These are phyloP conservation scores for Beauveria rudraprayagi DNA, from an alignment of 2,329 filamentous ascomycete genomes.

Conservation along the genomic window DNA sequence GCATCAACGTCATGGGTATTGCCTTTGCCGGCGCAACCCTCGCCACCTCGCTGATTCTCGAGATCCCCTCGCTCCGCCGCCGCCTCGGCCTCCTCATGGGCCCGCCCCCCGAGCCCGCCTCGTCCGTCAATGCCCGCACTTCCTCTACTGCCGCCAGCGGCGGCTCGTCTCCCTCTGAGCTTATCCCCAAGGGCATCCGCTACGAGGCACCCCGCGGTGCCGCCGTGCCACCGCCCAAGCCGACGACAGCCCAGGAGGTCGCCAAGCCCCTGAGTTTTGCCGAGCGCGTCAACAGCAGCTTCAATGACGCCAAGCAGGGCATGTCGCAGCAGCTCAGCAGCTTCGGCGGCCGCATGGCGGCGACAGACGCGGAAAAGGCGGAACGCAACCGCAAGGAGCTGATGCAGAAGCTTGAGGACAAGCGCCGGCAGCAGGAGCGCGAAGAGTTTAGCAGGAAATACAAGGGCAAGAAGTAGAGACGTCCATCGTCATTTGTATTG, in stretches of 20 bases:
- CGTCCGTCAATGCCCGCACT: constrained; percentile 19
- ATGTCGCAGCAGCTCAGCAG: constrained; percentile 25
- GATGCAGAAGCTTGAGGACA: constrained; percentile 27
- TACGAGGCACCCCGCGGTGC: constrained; percentile 30
- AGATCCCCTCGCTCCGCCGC: constrained; percentile 30
- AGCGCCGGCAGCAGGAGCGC: constrained; percentile 27
- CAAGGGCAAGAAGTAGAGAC: constrained; percentile 17
- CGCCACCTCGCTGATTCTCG: constrained; percentile 30
- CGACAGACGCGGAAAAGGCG: constrained; percentile 26
- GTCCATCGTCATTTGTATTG: background rate
- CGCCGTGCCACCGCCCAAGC: constrained; percentile 5
- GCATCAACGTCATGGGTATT: constrained; percentile 40
- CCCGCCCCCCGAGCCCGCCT: constrained; percentile 14
- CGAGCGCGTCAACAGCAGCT: constrained; percentile 25
- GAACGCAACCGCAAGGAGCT: constrained; percentile 28
- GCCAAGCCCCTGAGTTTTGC: constrained; percentile 20
- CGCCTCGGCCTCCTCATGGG: constrained; percentile 30
- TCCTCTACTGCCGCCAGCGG: constrained; percentile 26
- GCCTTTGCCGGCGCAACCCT: constrained; percentile 31
- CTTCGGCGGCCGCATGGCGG: constrained; percentile 26
- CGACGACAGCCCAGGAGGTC: constrained; percentile 15
- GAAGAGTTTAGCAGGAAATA: constrained; percentile 35
- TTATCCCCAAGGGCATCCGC: constrained; percentile 25
- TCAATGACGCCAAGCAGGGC: constrained; percentile 31
- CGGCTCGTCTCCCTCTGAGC: constrained; percentile 17